Base-by-base conservation (phyloP, 2,329 filamentous ascomycete genomes). In the Talaromyces pinophilus region DNA sequence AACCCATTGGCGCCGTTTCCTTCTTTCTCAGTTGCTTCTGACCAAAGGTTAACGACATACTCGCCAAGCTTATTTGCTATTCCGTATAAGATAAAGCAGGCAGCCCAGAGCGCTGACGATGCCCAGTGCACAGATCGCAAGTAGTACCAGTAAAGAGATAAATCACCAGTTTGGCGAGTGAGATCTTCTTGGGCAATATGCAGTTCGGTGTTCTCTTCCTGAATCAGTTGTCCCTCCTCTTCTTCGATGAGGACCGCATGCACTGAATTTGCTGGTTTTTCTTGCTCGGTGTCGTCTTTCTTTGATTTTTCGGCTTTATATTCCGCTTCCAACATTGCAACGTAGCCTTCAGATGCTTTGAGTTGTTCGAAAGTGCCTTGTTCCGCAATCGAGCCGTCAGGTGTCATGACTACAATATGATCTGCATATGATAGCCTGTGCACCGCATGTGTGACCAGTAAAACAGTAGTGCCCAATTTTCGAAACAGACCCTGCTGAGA, bases 351-450 rank as follows among this genome's bases (percentile, higher is more conserved):
- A 5, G 71, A 71, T 28, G 71, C 70, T 62, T 75, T 74, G 15
- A 83, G 72, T 35, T 73, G 70, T 28, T 73, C 68, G 64, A 79
- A 81, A 60, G 64, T 77, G 8, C 81, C 81, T 70, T 81, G 78
- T 69, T 82, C 78, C 10, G 69, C 50, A 40, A 82, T 73, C 13
- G 72, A 72, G 25, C 82, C 81, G 6, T 76, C 69, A 15, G 70
- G 67, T 40, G 77, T 74, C 48, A 83, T 72, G 5, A 76, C 77
- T 42, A 82, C 69, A 52, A 82, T 78, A 50, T 80, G 74, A 68
- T 83, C 81, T 3, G 77, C 75, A 65, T 77, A 79, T 5, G 79
- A 75, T n/a, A 82, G 73, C 42, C 79, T 78, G 54, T 78, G 79
- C 8, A 76, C 74, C 71, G 69, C 67, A 46, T 67, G 61, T 8